Conservation (phyloP, 306 rosid species). For the Carpinus viminea region DNA sequence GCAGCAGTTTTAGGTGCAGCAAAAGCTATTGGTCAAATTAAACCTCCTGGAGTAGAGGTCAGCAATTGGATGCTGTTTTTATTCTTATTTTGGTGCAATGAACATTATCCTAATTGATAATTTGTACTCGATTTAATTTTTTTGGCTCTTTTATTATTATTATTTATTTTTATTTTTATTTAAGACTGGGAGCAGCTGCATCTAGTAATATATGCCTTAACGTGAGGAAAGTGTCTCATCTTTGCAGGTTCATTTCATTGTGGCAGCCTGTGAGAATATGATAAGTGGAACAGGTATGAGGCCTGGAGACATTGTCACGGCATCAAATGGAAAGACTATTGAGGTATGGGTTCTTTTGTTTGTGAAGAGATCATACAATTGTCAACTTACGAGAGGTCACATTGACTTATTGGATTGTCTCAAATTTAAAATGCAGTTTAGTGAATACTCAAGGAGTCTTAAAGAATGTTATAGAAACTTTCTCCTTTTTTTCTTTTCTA, state of each 20-base stretch:
- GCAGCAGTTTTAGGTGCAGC: conserved; percentile 99
- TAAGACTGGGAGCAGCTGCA: conserved; percentile 10
- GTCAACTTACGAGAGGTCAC: not conserved
- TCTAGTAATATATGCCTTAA: conserved; percentile 3
- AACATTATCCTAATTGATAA: not conserved
- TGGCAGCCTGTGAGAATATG: conserved; percentile 99
- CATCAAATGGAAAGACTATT: conserved; percentile 99
- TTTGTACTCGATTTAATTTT: conserved; percentile 5
- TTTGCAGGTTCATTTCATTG: conserved; percentile 91
- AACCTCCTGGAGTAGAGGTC: conserved; percentile 97
- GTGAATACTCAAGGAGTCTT: not conserved
- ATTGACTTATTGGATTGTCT: not conserved
- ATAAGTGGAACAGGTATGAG: conserved; percentile 99
- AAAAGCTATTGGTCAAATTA: conserved; percentile 93
- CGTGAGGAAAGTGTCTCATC: conserved; percentile 5
- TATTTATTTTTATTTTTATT: not conserved
- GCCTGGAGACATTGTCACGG: conserved; percentile 95
- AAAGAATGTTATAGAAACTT: not conserved
- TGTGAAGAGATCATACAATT: conserved; percentile 1
- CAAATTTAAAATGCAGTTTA: not conserved
- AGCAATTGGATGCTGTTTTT: conserved; percentile 28
- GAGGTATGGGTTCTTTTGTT: conserved; percentile 57
- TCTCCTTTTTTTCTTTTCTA: not conserved
- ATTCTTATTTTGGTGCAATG: conserved; percentile 11
- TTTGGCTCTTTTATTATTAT: not conserved